Base-by-base conservation (phyloP, 2,329 filamentous ascomycete species). In the Aureobasidium sp. region DNA sequence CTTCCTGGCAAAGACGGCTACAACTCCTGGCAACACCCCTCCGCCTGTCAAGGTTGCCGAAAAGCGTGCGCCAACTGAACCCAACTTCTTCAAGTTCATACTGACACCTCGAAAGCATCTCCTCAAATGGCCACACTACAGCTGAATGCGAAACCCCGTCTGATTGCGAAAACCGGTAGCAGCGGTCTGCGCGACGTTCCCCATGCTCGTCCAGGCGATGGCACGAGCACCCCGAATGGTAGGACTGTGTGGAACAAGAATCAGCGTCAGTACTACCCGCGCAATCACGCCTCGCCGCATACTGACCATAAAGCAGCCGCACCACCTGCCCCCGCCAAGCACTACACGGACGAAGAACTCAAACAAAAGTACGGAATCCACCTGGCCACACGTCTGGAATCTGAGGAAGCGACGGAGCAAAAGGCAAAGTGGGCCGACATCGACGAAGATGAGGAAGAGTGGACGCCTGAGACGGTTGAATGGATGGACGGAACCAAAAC, bases 401-500 rank as follows among this genome's bases (percentile, higher is more conserved):
- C 88, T 55, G 89, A 93, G 67, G 89, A 91, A 71, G 70, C 68
- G 27, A 52, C 59, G 11, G 75, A 80, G 59, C 84, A 84, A 63
- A 89, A 89, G 63, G 85, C 87, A 36, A 93, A 92, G 72, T 95
- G 90, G 90, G 90, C 90, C 27, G 90, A 95, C 70, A 92, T 93
- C 64, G 90, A 94, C 64, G 90, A 94, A 63, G 90, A 94, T 66
- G 89, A 92, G 69, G 90, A 94, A 41, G 89, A 93, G 70, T 93
- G 90, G 88, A 88, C 87, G 15, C 90, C 90, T 1, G 89, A 94
- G 66, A 85, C 88, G 58, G 91, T 94, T 67, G 89, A 89, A 63
- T 95, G 90, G 90, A 89, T 89, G 70, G 90, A 95, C 73, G 90
- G 90, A 60, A 94, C 90, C 53, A 93, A 93, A 74, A 88, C 88